Evolutionary conservation across 225 moss, liverwort and hornwort genomes (phyloP).

Genomic region (Marchantia paleacea): DNA sequence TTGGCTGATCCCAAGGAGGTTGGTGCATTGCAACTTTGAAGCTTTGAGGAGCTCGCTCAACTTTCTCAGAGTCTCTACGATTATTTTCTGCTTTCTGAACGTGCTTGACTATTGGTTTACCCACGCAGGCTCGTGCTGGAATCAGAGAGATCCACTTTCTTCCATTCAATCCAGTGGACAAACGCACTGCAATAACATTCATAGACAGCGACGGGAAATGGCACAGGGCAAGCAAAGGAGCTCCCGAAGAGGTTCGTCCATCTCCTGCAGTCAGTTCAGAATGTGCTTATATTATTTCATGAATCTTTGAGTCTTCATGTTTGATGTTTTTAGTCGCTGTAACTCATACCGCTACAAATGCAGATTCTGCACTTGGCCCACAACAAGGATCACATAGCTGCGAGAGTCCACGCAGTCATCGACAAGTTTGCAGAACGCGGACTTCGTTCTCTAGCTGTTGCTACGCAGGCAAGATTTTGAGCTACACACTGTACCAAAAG

Average conservation of each 20-base stretch:
- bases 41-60: not conserved
- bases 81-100: not conserved
- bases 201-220: slow-evolving; percentile 16
- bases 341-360: no score
- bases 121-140: slow-evolving; percentile 11
- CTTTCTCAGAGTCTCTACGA: not conserved
- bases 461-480: slow-evolving; percentile 17
- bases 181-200: slow-evolving; percentile 25
- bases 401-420: slow-evolving; percentile 23
- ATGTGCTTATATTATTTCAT: no score
- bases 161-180: slow-evolving; percentile 21
- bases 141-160: slow-evolving; percentile 27
- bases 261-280: no score
- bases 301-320: no score
- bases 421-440: slow-evolving; percentile 16
- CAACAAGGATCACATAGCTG: slow-evolving; percentile 10
- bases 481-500: not conserved
- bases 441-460: slow-evolving; percentile 8
- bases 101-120: no score
- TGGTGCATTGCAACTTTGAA: not conserved
- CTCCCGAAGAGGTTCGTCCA: not conserved
- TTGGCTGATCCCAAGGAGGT: slow-evolving; percentile 23
- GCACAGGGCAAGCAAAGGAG: slow-evolving; percentile 24
- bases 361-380: slow-evolving; percentile 20
- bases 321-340: no score